Base-by-base conservation (phyloP, 2,329 filamentous ascomycete species). In the Tolypocladium cylindrosporum region DNA sequence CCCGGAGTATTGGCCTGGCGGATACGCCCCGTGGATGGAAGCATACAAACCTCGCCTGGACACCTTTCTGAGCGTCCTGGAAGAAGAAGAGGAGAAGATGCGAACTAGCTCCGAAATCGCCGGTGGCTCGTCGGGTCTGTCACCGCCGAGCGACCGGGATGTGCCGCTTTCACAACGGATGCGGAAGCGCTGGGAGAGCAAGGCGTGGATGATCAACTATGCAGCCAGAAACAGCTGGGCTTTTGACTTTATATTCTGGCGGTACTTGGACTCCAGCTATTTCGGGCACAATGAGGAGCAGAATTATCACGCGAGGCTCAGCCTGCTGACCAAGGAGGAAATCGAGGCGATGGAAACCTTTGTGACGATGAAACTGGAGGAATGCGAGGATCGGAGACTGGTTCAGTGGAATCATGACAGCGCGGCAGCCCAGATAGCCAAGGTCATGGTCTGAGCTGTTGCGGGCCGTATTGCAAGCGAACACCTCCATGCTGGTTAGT, bases 201-300 rank as follows among this genome's bases (percentile, higher is more conserved):
- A 63, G n/a, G 59, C 62, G 1, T 73, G 69, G 62, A 66, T 67
- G 66, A 41, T 73, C 13, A 70, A 64, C 57, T 73, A 73, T 37
- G 71, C 67, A 2, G 68, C 66, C 2, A 67, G 68, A 56, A 71
- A 70, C 27, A 74, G 71, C 54, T 74, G 68, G 68, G 68, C 65
- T 0, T 73, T 75, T 53, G 72, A 75, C 58, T 62, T 63, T n/a
- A 60, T 74, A 7, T 75, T 56, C 57, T 75, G 72, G 72, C 69
- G 63, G 48, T 71, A 59, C 54, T 55, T 74, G 19, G 70, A 75
- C 57, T 60, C 67, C 57, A 62, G 56, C 3, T 71, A 63, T 56
- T 73, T 70, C 55, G 70, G 70, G 4, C 58, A 39, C 1, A 61
- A 62, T 54, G 65, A 62, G 5, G 0, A 57, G 3, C 36, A 51